Percentiles rank a stretch among this genome's conserved stretches.
phyloP scores from a whole-genome alignment of 306 rosid genomes.

The Macrotyloma uniflorum region DNA sequence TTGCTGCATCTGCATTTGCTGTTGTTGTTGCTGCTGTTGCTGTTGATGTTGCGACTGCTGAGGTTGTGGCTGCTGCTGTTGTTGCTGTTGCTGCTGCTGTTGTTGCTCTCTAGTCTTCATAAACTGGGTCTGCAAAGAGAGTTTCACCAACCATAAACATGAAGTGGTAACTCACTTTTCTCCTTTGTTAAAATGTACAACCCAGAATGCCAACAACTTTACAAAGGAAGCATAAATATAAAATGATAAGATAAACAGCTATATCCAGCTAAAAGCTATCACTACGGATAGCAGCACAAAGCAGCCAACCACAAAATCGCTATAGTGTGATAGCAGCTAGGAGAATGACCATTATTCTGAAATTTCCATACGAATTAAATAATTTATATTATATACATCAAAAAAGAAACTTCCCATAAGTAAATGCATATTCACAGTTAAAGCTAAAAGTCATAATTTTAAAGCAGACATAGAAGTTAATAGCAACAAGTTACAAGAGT shows the following conservation, averaged over 20 bases:
- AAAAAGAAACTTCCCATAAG: neutral
- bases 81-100: slow-evolving; percentile 72
- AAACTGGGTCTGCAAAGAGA: slow-evolving; percentile 71
- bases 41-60: slow-evolving; percentile 54
- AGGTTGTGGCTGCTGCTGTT: slow-evolving; percentile 49
- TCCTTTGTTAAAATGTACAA: neutral
- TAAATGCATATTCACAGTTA: neutral
- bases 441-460: neutral
- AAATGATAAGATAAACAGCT: neutral
- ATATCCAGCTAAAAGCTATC: neutral
- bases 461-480: neutral
- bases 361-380: neutral
- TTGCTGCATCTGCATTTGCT: slow-evolving; percentile 81
- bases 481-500: neutral
- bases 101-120: slow-evolving; percentile 93
- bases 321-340: neutral
- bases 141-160: slow-evolving; percentile 43
- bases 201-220: slow-evolving; percentile 8
- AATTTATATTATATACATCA: neutral
- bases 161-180: neutral
- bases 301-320: neutral
- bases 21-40: slow-evolving; percentile 71
- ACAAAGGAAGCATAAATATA: neutral
- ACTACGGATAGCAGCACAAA: neutral
- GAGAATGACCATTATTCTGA: neutral